Conservation (phyloP, 2,329 filamentous ascomycete species). For the Verticillium alfalfae region DNA sequence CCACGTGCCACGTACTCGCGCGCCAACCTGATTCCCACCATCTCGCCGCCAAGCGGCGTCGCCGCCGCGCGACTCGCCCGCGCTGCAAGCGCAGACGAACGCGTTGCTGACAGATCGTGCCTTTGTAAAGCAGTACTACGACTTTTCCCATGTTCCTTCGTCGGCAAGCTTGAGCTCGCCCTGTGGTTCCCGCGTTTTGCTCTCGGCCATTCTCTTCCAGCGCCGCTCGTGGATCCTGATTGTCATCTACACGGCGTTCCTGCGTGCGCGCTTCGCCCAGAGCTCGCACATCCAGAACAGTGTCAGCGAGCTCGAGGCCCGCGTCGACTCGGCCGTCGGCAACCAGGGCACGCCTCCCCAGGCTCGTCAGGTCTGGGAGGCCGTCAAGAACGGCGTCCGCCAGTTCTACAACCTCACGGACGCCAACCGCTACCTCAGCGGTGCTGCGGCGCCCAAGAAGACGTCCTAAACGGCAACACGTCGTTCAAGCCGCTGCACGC, state of each 20-base stretch:
- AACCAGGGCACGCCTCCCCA: slow-evolving; percentile 82
- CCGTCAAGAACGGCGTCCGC: slow-evolving; percentile 64
- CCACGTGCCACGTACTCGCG: slow-evolving; percentile 97
- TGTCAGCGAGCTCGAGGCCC: slow-evolving; percentile 65
- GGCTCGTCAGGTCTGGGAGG: slow-evolving; percentile 74
- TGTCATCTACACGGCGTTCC: slow-evolving; percentile 80
- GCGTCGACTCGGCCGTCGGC: slow-evolving; percentile 75
- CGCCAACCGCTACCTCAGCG: slow-evolving; percentile 64
- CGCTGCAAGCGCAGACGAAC: slow-evolving; percentile 52
- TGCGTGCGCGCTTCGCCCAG: slow-evolving; percentile 84
- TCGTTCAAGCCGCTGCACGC: background rate
- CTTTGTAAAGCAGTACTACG: slow-evolving; percentile 98
- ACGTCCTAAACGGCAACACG: slow-evolving; percentile 25
- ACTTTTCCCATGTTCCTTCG: slow-evolving; percentile 90
- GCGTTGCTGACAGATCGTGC: slow-evolving; percentile 77
- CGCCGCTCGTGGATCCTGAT: slow-evolving; percentile 88
- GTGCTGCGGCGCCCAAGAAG: slow-evolving; percentile 46
- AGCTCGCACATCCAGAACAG: slow-evolving; percentile 88
- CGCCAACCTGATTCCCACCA: slow-evolving; percentile 83
- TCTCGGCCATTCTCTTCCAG: slow-evolving; percentile 81
- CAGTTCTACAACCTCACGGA: slow-evolving; percentile 79
- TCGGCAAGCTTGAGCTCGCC: slow-evolving; percentile 79
- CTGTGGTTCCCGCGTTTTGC: slow-evolving; percentile 79
- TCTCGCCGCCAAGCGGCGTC: too few relatives aligned
- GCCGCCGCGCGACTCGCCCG: slow-evolving; percentile 48